Conservation (phyloP, 2,329 filamentous ascomycete genomes). For the Cercospora zeina region DNA sequence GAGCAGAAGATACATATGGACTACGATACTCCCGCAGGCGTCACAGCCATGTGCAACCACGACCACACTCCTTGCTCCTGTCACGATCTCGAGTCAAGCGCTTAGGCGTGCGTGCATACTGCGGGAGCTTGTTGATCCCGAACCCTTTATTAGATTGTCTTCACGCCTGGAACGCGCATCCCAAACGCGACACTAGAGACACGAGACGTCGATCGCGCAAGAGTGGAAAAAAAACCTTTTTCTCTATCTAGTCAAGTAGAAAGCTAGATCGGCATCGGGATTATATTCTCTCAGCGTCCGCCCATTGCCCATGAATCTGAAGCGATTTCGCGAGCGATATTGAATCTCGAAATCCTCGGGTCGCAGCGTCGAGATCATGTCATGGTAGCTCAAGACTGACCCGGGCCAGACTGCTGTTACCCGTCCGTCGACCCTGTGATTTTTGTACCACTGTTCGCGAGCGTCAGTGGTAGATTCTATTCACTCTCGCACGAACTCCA, state of each 20-base stretch:
- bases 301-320: conserved; percentile 54
- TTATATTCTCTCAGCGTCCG: conserved; percentile 42
- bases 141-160: background rate
- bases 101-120: too few relatives aligned
- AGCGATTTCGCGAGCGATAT: conserved; percentile 50
- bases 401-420: conserved; percentile 40
- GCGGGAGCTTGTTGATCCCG: background rate
- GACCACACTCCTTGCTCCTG: too few relatives aligned
- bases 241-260: conserved; percentile 30
- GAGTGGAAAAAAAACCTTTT: background rate
- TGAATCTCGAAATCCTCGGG: conserved; percentile 52
- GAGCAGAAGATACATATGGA: too few relatives aligned
- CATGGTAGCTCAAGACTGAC: conserved; percentile 33
- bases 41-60: too few relatives aligned
- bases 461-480: background rate
- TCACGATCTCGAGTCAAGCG: too few relatives aligned
- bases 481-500: background rate
- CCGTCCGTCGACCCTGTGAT: conserved; percentile 35
- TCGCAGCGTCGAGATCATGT: conserved; percentile 44
- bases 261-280: conserved; percentile 33
- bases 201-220: background rate
- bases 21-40: too few relatives aligned
- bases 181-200: background rate
- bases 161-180: background rate
- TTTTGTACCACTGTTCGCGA: conserved; percentile 34